Base-by-base conservation (phyloP, 1,139 yeast genomes). In the Suhomyces bolitotheri region DNA sequence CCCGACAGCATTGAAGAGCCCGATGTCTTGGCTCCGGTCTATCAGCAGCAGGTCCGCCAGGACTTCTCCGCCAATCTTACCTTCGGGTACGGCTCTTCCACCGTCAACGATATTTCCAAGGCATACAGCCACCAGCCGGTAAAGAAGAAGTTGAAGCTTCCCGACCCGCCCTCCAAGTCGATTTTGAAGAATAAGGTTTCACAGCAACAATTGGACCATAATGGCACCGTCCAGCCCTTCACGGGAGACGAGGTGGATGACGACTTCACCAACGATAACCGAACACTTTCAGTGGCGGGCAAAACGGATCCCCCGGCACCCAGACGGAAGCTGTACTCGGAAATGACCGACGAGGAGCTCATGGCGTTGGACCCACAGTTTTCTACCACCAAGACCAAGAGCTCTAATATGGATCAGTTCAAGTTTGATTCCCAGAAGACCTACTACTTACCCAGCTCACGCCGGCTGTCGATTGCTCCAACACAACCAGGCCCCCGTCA, bases 271-370 rank as follows among this genome's bases (percentile, higher is more conserved):
- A 43, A 41, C 17, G 32, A 41, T 9, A 44, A 45, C 26, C 26
- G 26, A 16, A 47, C 51, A 20, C 24, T 6, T 26, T 5, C 20
- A 49, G 56, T 35, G 58, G 56, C 21, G 7, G n/a, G n/a, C n/a
- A 9, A 9, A 16, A 25, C 16, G 14, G 28, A 9, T 16, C 20
- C 4, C n/a, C 16, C 33, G 13, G 32, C 33, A 19, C 47, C 55
- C 1, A 56, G 78, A 30, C 65, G 78, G 43, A 79, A 78, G 51
- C 75, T 82, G 22, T 73, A 79, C 46, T 73, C 77, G 9, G 82
- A 73, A 3, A 76, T 82, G 85, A 69, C 83, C 4, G 70, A 76
- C 50, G 82, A 77, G 44, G 88, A 82, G 53, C 60, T 82, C 33
- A 60, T 79, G 50, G 78, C 74, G 4, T 56, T 80, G 49, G 89